Base-by-base conservation (phyloP, 768 basidiomycete genomes). In the Paxillus involutus region DNA sequence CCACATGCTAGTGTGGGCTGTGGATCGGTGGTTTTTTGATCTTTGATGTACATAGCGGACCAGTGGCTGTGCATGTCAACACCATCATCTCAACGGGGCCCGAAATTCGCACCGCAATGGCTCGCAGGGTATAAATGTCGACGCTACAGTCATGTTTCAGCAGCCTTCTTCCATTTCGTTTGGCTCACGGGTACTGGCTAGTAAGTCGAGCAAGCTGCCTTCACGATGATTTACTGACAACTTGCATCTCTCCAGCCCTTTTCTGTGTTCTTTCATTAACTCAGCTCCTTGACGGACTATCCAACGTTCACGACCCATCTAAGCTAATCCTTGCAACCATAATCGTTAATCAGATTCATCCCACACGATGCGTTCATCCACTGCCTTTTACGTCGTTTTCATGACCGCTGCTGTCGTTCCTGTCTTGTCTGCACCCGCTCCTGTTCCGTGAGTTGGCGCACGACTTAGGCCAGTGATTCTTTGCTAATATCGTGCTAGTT, bases 141-240 rank as follows among this genome's bases (percentile, higher is more conserved):
- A 2, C n/a, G 9, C 24, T 40, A 14, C 12, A 35, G 26, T 43
- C 45, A 13, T n/a, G n/a, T 37, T 55, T 44, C 57, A 29, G 26
- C 39, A 57, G 59, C 49, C 54, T 33, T 26, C 19, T 51, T 53
- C 47, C 52, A 51, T 57, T 60, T 52, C 60, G 49, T 62, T 60
- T 13, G 56, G 56, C 51, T 53, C 55, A 51, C 46, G 57, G 59
- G 56, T 55, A 61, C 59, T 58, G 62, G 59, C 59, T 63, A 52
- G 56, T 63, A 53, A 63, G 59, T 60, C 11, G 24, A 50, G 17
- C 17, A 8, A 12, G 3, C 14, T 21, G 12, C 35, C 26, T 43
- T 43, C 16, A 2, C 43, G 13, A 36, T 33, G 13, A 35, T 14
- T 12, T 43, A 16, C 46, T 62, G 43, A 60, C 39, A 5, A 13